Evolutionary conservation across 2,329 filamentous ascomycete genomes (phyloP).

Genomic region (Furcasterigmium furcatum): DNA sequence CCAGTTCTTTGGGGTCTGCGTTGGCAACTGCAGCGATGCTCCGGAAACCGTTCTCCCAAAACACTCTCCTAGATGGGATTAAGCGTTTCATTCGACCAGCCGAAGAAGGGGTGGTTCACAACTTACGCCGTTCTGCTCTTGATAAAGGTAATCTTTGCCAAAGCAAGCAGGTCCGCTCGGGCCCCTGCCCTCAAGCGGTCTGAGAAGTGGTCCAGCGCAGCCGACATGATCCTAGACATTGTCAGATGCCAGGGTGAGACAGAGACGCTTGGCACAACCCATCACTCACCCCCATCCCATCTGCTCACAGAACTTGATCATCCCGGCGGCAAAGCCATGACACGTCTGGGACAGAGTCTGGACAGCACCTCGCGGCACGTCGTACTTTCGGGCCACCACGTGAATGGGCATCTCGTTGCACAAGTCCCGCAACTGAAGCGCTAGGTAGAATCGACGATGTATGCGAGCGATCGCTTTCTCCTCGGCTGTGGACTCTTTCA

Average conservation of each 20-base stretch:
- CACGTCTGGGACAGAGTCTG: conserved; percentile 73
- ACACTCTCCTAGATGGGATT: conserved; percentile 50
- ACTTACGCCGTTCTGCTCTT: conserved; percentile 70
- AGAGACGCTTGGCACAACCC: too few relatives aligned
- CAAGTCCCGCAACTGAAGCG: conserved; percentile 73
- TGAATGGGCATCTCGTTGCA: conserved; percentile 75
- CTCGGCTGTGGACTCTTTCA: conserved; percentile 59
- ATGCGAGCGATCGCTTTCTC: conserved; percentile 61
- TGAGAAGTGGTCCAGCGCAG: conserved; percentile 71
- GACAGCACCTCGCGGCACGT: conserved; percentile 65
- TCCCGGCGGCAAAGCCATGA: conserved; percentile 74
- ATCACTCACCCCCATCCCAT: conserved; percentile 65
- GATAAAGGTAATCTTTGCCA: conserved; percentile 70
- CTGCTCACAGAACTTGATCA: conserved; percentile 74
- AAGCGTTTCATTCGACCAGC: too few relatives aligned
- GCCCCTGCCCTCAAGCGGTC: conserved; percentile 72
- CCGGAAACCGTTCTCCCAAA: conserved; percentile 75
- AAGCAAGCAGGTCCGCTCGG: conserved; percentile 64
- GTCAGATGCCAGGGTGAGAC: not conserved
- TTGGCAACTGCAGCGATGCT: conserved; percentile 66
- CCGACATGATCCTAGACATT: conserved; percentile 57
- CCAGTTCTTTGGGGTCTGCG: conserved; percentile 62
- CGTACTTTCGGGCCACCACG: conserved; percentile 66
- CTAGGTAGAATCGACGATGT: conserved; percentile 71
- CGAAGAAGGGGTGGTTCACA: too few relatives aligned